Evolutionary conservation across 2,329 filamentous ascomycete species (phyloP).

Genomic region (Fusarium subglutinans): DNA sequence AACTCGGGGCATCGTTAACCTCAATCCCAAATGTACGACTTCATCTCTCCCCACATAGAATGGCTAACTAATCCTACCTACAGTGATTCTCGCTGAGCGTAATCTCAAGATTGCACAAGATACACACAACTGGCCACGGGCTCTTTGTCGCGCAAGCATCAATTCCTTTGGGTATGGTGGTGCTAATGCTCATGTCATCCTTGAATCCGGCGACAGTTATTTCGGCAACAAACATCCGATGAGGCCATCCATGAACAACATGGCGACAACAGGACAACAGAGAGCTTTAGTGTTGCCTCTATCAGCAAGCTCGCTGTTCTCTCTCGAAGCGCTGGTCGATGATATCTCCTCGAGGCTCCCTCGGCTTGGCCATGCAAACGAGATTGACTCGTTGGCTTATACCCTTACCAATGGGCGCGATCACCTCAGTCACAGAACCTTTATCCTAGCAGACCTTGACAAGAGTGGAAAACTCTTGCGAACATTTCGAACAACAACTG

Average conservation of each 20-base stretch:
- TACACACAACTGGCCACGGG: not conserved
- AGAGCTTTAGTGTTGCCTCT: not conserved
- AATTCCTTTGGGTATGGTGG: not conserved
- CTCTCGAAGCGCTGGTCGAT: not conserved
- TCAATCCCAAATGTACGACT: not conserved
- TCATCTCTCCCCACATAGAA: fast-evolving
- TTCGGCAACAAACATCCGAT: fast-evolving
- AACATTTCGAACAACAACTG: not conserved
- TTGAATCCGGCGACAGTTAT: not conserved
- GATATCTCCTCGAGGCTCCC: not conserved
- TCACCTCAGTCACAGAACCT: not conserved
- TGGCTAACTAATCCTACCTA: not conserved
- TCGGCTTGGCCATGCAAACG: not conserved
- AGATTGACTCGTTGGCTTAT: not conserved
- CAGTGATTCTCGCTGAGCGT: not conserved
- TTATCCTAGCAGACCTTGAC: not conserved
- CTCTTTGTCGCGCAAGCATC: not conserved
- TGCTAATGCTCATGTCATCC: not conserved
- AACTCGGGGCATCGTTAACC: not conserved
- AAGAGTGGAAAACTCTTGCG: not conserved
- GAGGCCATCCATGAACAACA: fast-evolving
- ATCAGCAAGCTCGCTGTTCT: not conserved
- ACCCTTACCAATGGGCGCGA: not conserved
- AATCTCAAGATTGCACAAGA: not conserved
- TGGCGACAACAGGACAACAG: fast-evolving